phyloP scores from a whole-genome alignment of 805 yeast genomes.

The Candida endomychidarum region DNA sequence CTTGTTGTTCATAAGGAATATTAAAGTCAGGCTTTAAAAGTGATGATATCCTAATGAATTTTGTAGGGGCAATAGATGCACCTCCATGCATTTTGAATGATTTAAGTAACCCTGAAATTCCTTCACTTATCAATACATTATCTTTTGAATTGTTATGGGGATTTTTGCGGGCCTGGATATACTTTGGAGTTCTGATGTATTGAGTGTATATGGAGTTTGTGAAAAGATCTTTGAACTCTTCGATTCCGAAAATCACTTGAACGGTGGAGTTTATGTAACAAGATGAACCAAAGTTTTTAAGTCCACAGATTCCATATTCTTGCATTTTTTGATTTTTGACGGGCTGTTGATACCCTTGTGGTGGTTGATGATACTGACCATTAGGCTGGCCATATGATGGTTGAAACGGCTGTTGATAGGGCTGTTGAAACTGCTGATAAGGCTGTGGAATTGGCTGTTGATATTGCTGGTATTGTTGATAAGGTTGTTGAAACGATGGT shows the following conservation, averaged over 20 bases:
- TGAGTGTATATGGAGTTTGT: slow-evolving; percentile 42
- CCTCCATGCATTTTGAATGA: slow-evolving; percentile 61
- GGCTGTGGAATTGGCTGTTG: background rate
- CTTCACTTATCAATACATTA: slow-evolving; percentile 42
- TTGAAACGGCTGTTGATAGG: slow-evolving; percentile 3
- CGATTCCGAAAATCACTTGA: slow-evolving; percentile 63
- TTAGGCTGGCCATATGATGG: slow-evolving; percentile 6
- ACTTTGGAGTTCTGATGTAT: slow-evolving; percentile 39
- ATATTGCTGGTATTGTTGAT: slow-evolving; percentile 9
- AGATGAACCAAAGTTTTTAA: slow-evolving; percentile 68
- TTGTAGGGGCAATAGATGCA: slow-evolving; percentile 61
- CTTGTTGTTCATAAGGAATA: slow-evolving; percentile 78
- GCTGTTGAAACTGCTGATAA: slow-evolving; percentile 3
- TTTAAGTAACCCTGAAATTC: slow-evolving; percentile 53
- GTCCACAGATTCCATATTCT: slow-evolving; percentile 55
- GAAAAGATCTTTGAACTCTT: slow-evolving; percentile 50
- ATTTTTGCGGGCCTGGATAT: slow-evolving; percentile 21
- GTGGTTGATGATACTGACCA: slow-evolving; percentile 2
- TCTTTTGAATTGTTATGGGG: slow-evolving; percentile 20
- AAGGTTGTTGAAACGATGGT: slow-evolving; percentile 10
- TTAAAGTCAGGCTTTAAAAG: slow-evolving; percentile 61
- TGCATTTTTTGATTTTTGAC: slow-evolving; percentile 23
- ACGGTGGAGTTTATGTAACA: slow-evolving; percentile 76
- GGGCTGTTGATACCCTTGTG: background rate
- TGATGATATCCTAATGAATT: slow-evolving; percentile 54